Evolutionary conservation across 495 filamentous ascomycete species (phyloP).

Genomic region (Bombardia bombarda): DNA sequence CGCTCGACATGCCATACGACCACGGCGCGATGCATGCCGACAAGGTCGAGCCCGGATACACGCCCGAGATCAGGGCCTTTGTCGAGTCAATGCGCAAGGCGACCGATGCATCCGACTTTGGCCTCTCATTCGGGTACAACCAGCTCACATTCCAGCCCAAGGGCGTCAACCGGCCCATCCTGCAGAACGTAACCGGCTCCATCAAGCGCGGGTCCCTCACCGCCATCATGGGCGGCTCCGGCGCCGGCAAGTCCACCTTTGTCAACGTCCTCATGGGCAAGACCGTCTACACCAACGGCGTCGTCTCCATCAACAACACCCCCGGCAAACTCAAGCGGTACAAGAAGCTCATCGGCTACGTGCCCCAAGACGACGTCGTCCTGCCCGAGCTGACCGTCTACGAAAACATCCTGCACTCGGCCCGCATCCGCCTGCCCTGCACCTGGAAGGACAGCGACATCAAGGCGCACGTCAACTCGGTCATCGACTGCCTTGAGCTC

Average conservation of each 20-base stretch:
- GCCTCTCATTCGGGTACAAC: slow-evolving; percentile 41
- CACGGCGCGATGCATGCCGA: slow-evolving; percentile 7
- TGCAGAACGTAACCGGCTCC: slow-evolving; percentile 41
- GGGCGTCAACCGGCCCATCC: slow-evolving; percentile 31
- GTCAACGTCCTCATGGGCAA: slow-evolving; percentile 34
- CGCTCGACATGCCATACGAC: slow-evolving; percentile 18
- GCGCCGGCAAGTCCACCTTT: background rate
- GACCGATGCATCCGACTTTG: slow-evolving; percentile 40
- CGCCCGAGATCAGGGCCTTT: slow-evolving; percentile 35
- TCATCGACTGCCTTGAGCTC: slow-evolving; percentile 38
- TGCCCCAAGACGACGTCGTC: slow-evolving; percentile 46
- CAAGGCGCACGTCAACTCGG: slow-evolving; percentile 31
- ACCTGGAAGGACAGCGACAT: slow-evolving; percentile 32
- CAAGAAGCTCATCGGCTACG: slow-evolving; percentile 48
- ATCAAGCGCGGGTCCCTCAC: slow-evolving; percentile 42
- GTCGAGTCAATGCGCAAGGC: slow-evolving; percentile 42
- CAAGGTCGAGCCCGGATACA: slow-evolving; percentile 17
- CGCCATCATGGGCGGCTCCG: slow-evolving; percentile 43
- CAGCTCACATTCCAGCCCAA: slow-evolving; percentile 39
- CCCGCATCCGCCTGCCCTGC: slow-evolving; percentile 38
- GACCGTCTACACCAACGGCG: slow-evolving; percentile 31
- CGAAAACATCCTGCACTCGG: slow-evolving; percentile 47
- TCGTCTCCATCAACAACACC: slow-evolving; percentile 39
- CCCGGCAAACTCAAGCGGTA: slow-evolving; percentile 38
- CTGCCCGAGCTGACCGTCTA: slow-evolving; percentile 43